Evolutionary conservation across 129 eudicot genomes (phyloP).

Genomic region (Flaveria linearis): DNA sequence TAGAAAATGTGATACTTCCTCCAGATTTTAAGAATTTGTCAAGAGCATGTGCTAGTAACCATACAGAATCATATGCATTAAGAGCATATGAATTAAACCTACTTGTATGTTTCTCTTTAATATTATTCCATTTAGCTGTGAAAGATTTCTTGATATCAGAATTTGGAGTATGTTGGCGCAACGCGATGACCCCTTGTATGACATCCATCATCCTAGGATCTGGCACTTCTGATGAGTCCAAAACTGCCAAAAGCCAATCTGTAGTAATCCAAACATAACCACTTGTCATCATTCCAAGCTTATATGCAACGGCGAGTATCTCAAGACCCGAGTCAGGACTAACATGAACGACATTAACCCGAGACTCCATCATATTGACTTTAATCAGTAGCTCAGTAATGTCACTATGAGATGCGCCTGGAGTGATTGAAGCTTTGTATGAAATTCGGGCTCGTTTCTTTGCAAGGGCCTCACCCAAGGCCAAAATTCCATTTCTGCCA

Average conservation of each 20-base stretch:
- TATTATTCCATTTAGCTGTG: constrained; percentile 49
- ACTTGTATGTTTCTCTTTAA: constrained; percentile 39
- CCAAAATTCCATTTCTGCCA: constrained; percentile 74
- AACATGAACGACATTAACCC: constrained; percentile 77
- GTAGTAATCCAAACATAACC: constrained; percentile 91
- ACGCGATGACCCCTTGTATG: constrained; percentile 65
- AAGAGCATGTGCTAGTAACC: constrained; percentile 81
- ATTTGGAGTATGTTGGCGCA: constrained; percentile 64
- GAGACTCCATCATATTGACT: constrained; percentile 71
- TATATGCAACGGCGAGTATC: constrained; percentile 52
- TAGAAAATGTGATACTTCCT: constrained; percentile 55
- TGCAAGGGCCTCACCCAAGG: constrained; percentile 67
- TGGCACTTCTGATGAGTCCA: constrained; percentile 51
- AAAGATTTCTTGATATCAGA: constrained; percentile 47
- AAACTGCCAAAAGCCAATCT: constrained; percentile 73
- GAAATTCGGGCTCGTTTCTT: constrained; percentile 60
- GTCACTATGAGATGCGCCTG: constrained; percentile 47
- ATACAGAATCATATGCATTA: constrained; percentile 76
- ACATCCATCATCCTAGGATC: constrained; percentile 49
- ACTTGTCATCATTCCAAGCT: constrained; percentile 64
- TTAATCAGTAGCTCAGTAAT: constrained; percentile 52
- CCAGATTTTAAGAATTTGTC: constrained; percentile 49
- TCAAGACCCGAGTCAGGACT: constrained; percentile 75
- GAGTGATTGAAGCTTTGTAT: constrained; percentile 60
- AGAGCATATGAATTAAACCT: constrained; percentile 68